Base-by-base conservation (phyloP, 2,329 filamentous ascomycete species). In the Pseudonectria buxi region DNA sequence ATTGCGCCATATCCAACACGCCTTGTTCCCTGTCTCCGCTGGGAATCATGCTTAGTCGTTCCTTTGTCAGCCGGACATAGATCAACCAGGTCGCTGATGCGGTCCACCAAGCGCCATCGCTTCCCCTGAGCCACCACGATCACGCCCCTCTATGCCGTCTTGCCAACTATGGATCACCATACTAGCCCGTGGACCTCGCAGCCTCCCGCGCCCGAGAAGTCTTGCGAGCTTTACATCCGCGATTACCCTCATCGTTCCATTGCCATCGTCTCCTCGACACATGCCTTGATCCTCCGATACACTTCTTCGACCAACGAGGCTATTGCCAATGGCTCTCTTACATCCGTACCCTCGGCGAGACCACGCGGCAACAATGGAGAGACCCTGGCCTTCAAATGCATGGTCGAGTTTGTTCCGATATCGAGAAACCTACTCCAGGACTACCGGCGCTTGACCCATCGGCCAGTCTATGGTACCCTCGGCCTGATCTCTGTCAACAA, bases 211-310 rank as follows among this genome's bases (percentile, higher is more conserved):
- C 62, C 66, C 44, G 72, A 78, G 40, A 75, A 71, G 67, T 76
- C 81, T 38, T 83, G 87, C 64, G 82, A 83, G 53, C 78, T 95
- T 42, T 76, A 92, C 53, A 80, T 94, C 60, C 84, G 84, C 65
- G 88, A 95, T 57, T 78, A 86, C 56, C 87, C 87, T 48, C 79
- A 87, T 58, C 85, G 90, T 47, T 84, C 87, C 47, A 87, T 96
- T 58, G 87, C 87, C 46, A 81, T 96, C 47, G 82, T 83, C 26
- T 89, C 88, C 22, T 67, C 80, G 27, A 76, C 81, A 14, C 83
- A 94, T 61, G 83, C 82, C 54, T 73, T 96, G 50, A 82, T 95
- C 47, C 86, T 96, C 57, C 82, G 86, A 43, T 81, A 92, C 65
- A 87, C 76, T 57, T 68, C 77, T 31, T 74, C 76, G 13, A 72